A percentile compares a stretch with the other conserved stretches of the same genome.
Conservation (phyloP, 1,284 basidiomycete species). For the Boletus calvinii region DNA sequence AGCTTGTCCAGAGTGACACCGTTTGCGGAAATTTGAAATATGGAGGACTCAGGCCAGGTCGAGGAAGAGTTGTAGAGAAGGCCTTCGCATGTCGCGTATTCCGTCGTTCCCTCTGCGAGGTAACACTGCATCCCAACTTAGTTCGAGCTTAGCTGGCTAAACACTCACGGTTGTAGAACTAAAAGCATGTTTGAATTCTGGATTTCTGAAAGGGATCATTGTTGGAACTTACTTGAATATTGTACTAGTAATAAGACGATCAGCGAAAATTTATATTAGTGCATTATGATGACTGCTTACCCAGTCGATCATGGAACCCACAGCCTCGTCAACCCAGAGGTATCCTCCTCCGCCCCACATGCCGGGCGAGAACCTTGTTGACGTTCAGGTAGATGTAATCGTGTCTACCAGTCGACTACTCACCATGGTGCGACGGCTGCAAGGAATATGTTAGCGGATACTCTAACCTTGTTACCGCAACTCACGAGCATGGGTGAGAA, state of each 20-base stretch:
- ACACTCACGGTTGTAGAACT: conserved; percentile 1
- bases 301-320: conserved; percentile 1
- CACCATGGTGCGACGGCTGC: no score
- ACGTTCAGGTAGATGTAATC: no score
- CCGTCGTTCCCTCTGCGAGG: background rate
- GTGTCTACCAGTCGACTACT: no score
- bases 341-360: background rate
- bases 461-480: no score
- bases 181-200: background rate
- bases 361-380: no score
- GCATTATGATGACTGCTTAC: background rate
- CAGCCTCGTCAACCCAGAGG: background rate
- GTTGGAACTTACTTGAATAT: background rate
- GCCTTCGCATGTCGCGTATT: background rate
- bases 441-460: no score
- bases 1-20: background rate
- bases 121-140: background rate
- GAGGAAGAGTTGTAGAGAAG: background rate
- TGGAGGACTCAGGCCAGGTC: background rate
- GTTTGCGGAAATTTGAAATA: background rate
- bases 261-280: background rate
- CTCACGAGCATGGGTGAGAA: no score
- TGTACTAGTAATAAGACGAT: background rate
- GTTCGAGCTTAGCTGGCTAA: background rate
- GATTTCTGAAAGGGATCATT: no score